These are phyloP conservation scores for Pilatotrama ljubarskyi DNA, from an alignment of 768 basidiomycete species.

Conservation along the genomic window DNA sequence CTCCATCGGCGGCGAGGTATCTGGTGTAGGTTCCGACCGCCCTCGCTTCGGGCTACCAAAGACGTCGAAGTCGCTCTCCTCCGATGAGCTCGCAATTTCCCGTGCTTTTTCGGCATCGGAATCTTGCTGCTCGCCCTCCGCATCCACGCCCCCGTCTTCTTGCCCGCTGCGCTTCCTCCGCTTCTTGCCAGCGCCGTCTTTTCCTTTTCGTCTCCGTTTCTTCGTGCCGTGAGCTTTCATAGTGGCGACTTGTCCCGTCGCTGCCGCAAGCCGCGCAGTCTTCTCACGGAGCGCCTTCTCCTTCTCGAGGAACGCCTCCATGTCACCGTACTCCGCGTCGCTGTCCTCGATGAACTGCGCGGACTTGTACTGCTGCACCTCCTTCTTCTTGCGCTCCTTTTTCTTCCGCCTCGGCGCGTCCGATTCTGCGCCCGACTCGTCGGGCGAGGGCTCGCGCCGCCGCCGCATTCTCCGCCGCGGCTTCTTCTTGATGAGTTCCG, in stretches of 20 bases:
- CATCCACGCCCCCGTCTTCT: constrained; percentile 25
- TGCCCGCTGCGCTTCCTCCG: constrained; percentile 35
- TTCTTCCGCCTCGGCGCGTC: constrained; percentile 38
- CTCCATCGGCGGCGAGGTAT: constrained; percentile 17
- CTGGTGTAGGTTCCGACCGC: constrained; percentile 15
- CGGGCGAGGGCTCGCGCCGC: constrained; percentile 47
- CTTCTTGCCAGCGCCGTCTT: constrained; percentile 49
- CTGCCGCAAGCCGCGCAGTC: constrained; percentile 41
- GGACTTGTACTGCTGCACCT: constrained; percentile 78
- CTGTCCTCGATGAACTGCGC: constrained; percentile 93
- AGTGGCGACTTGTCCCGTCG: constrained; percentile 46
- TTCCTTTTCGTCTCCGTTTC: constrained; percentile 53
- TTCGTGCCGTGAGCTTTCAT: constrained; percentile 53
- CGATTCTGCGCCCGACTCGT: constrained; percentile 43
- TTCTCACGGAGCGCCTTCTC: constrained; percentile 65
- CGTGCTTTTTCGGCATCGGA: constrained; percentile 33
- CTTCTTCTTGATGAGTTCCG: constrained; percentile 70
- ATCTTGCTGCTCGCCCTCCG: constrained; percentile 15
- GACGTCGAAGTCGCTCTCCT: constrained; percentile 28
- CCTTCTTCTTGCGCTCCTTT: constrained; percentile 57
- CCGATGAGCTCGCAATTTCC: constrained; percentile 23
- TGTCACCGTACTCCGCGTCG: constrained; percentile 79
- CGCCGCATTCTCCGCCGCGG: constrained; percentile 50
- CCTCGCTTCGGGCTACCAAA: constrained; percentile 24
- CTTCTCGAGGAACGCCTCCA: constrained; percentile 78